Percentiles rank a stretch among this genome's conserved stretches.
Conservation (phyloP, 2,329 filamentous ascomycete species). For the Penicillium sp. region DNA sequence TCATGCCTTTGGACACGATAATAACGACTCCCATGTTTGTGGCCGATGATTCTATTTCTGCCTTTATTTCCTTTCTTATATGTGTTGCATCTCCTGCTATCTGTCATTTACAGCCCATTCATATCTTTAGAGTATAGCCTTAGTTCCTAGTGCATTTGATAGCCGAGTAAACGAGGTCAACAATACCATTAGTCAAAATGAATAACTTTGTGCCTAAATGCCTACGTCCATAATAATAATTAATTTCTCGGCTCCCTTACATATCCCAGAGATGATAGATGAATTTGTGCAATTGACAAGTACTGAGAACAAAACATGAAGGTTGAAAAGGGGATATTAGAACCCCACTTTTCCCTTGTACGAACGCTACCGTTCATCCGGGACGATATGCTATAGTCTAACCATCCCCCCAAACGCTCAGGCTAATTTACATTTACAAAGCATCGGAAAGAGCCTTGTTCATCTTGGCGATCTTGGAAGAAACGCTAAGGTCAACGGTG, state of each 20-base stretch:
- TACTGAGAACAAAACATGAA: slow-evolving; percentile 28
- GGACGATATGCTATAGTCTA: slow-evolving; percentile 26
- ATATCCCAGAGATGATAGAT: not conserved
- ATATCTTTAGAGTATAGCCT: slow-evolving; percentile 2
- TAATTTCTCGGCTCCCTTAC: not conserved
- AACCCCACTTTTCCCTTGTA: slow-evolving; percentile 13
- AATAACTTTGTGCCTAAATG: too few species aligned
- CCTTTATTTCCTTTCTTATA: not conserved
- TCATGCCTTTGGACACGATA: not conserved
- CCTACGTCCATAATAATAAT: not conserved
- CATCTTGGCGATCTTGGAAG: slow-evolving; percentile 92
- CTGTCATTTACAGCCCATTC: not conserved
- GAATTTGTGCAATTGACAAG: slow-evolving; percentile 28
- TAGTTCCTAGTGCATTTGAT: not conserved
- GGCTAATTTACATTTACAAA: slow-evolving; percentile 68
- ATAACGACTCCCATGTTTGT: not conserved
- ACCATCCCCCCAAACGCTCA: slow-evolving; percentile 22
- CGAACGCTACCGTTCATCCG: slow-evolving; percentile 30
- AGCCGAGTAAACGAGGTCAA: not conserved
- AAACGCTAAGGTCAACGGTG: slow-evolving; percentile 96
- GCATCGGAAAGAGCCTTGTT: slow-evolving; percentile 98
- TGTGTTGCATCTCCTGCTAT: slow-evolving; percentile 3
- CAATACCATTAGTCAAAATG: not conserved
- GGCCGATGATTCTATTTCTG: not conserved
- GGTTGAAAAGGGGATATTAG: slow-evolving; percentile 7